Evolutionary conservation across 352 stramenopile genomes (phyloP).

Genomic region (Phytophthora europaea): DNA sequence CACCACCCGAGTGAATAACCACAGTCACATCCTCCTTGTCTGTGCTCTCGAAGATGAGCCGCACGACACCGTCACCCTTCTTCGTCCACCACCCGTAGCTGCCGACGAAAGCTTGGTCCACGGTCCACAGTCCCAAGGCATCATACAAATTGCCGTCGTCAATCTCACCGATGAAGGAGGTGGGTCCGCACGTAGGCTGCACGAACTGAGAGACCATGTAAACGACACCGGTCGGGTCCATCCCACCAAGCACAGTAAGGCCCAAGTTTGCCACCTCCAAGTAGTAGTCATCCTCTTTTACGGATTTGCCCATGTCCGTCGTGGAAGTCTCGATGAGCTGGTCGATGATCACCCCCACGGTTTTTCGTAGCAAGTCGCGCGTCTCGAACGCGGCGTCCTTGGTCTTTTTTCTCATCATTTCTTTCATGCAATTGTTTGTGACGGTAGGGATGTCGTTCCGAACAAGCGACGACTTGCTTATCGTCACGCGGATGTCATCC

Average conservation of each 20-base stretch:
- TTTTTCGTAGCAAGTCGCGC: constrained; percentile 55
- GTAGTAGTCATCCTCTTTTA: constrained; percentile 42
- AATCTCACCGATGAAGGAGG: constrained; percentile 53
- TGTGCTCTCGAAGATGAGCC: constrained; percentile 51
- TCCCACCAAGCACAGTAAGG: constrained; percentile 47
- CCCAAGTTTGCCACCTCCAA: constrained; percentile 52
- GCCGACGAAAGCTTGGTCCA: constrained; percentile 53
- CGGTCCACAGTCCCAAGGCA: constrained; percentile 27
- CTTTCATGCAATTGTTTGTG: constrained; percentile 22
- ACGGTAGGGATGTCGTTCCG: constrained; percentile 12
- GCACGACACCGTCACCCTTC: constrained; percentile 40
- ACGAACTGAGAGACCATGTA: constrained; percentile 58
- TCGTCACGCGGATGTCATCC: constrained; percentile 14
- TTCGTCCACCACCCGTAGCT: constrained; percentile 56
- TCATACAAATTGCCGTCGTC: constrained; percentile 50
- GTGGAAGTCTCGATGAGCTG: constrained; percentile 23
- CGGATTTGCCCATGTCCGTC: constrained; percentile 23
- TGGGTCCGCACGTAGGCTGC: constrained; percentile 64
- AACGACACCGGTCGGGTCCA: constrained; percentile 59
- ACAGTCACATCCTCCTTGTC: constrained; percentile 34
- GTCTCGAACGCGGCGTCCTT: constrained; percentile 26
- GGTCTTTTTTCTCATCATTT: constrained; percentile 19
- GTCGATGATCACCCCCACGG: constrained; percentile 39
- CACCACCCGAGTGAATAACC: constrained; percentile 40
- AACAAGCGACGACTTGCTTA: constrained; percentile 8